Conservation (phyloP, 2,329 filamentous ascomycete genomes). For the Clarireedia sp. region DNA sequence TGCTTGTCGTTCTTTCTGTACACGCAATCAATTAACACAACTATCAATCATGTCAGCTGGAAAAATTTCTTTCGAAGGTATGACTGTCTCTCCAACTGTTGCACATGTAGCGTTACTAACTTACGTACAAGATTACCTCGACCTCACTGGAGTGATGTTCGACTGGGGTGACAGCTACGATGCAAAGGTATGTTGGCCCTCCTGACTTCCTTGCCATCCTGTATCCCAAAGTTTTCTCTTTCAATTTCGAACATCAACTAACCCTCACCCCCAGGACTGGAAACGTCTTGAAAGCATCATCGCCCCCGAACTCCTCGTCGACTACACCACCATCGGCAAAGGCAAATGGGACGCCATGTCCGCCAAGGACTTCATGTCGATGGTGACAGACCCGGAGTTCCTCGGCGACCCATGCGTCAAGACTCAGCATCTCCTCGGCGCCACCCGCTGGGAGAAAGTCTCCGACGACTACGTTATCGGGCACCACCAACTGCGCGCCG, state of each 20-base stretch:
- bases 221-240: no score
- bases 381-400: conserved; percentile 49
- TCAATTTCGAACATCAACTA: no score
- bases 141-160: conserved; percentile 42
- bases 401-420: conserved; percentile 53
- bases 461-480: conserved; percentile 51
- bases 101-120: not conserved
- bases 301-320: conserved; percentile 30
- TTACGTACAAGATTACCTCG: conserved; percentile 39
- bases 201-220: not conserved
- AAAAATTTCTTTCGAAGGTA: conserved; percentile 11
- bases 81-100: not conserved
- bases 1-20: not conserved
- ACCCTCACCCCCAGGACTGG: conserved; percentile 18
- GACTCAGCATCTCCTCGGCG: conserved; percentile 59
- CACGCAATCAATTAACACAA: not conserved
- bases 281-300: conserved; percentile 19
- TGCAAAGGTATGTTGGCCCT: conserved; percentile 36
- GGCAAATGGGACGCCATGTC: conserved; percentile 54
- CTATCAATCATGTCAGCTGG: not conserved
- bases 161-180: conserved; percentile 61
- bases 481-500: conserved; percentile 27
- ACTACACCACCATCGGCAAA: conserved; percentile 60
- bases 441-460: conserved; percentile 48
- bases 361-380: conserved; percentile 51